A percentile compares a stretch with the other conserved stretches of the same genome.
Evolutionary conservation across 352 stramenopile species (phyloP).

Genomic region (Globisporangium apiculatum): DNA sequence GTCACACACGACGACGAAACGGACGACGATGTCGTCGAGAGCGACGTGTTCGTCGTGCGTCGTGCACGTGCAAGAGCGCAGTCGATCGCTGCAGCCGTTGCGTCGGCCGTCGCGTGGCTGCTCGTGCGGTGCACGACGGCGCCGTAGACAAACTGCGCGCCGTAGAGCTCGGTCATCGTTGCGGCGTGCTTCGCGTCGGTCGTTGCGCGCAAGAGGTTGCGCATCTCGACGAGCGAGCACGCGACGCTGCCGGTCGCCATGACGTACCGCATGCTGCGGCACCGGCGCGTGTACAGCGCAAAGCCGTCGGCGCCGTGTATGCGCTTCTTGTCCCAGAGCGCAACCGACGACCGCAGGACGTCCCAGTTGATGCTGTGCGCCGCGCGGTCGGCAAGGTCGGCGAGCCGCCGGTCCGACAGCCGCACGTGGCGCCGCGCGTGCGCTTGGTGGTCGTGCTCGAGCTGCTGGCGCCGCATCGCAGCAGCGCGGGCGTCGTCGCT

Average conservation of each 20-base stretch:
- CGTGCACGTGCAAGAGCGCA: not conserved
- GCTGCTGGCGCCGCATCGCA: not conserved
- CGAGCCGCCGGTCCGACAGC: conserved; percentile 30
- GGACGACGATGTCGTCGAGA: not conserved
- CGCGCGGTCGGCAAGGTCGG: conserved; percentile 24
- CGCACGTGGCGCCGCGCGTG: conserved; percentile 32
- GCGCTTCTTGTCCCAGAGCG: conserved; percentile 16
- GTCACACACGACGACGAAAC: not conserved
- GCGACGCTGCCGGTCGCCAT: conserved; percentile 23
- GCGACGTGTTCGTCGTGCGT: not conserved
- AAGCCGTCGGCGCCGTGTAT: conserved; percentile 3
- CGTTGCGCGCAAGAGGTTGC: conserved; percentile 18
- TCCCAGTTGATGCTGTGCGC: conserved; percentile 23
- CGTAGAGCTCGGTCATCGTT: conserved; percentile 38
- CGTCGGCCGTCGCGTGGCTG: conserved; percentile 11
- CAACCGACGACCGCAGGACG: conserved; percentile 14
- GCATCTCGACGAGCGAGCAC: conserved; percentile 37
- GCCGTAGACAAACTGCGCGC: conserved; percentile 40
- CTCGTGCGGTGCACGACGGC: conserved; percentile 30
- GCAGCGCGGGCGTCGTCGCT: not conserved
- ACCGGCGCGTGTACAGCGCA: conserved; percentile 20
- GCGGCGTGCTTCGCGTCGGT: conserved; percentile 26
- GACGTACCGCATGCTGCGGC: conserved; percentile 21
- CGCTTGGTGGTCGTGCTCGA: not conserved
- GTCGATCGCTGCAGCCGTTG: conserved; percentile 4